Conservation (phyloP, 2,329 filamentous ascomycete genomes). For the Nigrograna mackinnonii region DNA sequence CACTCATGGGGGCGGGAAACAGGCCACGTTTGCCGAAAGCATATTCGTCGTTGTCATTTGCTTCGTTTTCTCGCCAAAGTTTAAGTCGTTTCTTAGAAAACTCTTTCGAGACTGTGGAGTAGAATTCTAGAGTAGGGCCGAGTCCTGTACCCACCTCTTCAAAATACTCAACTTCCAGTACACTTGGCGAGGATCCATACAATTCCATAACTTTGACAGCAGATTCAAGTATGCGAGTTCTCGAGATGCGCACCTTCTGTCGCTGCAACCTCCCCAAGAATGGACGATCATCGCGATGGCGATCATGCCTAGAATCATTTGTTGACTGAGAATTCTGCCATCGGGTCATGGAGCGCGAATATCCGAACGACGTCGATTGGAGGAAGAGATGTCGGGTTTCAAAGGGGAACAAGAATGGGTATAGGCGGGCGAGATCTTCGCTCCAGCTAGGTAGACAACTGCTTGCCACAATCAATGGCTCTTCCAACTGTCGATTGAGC, state of each 20-base stretch:
- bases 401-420: conserved; percentile 97
- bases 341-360: conserved; percentile 93
- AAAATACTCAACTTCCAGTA: conserved; percentile 97
- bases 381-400: conserved; percentile 96
- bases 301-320: conserved; percentile 79
- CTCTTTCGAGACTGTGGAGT: conserved; percentile 94
- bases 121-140: conserved; percentile 95
- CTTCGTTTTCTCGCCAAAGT: conserved; percentile 93
- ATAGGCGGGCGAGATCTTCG: conserved; percentile 88
- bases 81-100: conserved; percentile 97
- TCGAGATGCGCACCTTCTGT: conserved; percentile 97
- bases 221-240: conserved; percentile 92
- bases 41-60: conserved; percentile 72
- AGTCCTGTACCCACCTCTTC: conserved; percentile 97
- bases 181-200: conserved; percentile 94
- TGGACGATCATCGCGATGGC: conserved; percentile 83
- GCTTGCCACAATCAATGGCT: conserved; percentile 94
- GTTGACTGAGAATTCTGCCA: conserved; percentile 92
- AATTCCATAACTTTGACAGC: conserved; percentile 98
- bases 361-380: conserved; percentile 97
- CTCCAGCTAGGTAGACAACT: conserved; percentile 96
- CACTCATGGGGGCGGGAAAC: conserved; percentile 88
- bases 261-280: conserved; percentile 90
- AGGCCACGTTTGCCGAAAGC: conserved; percentile 83
- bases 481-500: conserved; percentile 93